A percentile compares a stretch with the other conserved stretches of the same genome.
phyloP scores from a whole-genome alignment of 768 basidiomycete genomes.

The Boletus vinaceobasis region DNA sequence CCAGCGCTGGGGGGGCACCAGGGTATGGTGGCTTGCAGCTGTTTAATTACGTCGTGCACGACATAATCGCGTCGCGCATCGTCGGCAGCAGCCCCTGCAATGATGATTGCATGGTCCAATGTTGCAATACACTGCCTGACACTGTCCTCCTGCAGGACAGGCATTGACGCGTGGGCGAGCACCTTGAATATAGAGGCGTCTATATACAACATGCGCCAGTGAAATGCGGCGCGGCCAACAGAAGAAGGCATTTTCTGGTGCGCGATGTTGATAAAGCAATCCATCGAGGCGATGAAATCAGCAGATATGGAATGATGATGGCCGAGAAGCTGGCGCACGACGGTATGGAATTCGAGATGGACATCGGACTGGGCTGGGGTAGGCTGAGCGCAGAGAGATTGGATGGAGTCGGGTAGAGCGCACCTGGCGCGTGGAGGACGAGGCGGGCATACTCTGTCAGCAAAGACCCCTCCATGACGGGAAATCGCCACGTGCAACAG shows the following conservation, averaged over 20 bases:
- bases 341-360: neutral
- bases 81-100: conserved; percentile 71
- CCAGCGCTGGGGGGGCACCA: conserved; percentile 1
- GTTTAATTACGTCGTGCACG: conserved; percentile 58
- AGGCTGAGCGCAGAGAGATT: neutral
- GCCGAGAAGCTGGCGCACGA: neutral
- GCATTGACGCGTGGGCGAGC: conserved; percentile 34
- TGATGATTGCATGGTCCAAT: conserved; percentile 79
- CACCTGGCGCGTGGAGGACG: neutral
- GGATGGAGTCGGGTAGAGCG: neutral
- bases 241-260: conserved; percentile 48
- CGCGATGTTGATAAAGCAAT: conserved; percentile 44
- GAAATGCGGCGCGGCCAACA: conserved; percentile 31
- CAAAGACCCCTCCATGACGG: neutral
- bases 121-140: conserved; percentile 48
- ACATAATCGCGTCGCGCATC: conserved; percentile 50
- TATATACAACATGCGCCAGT: conserved; percentile 73
- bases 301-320: neutral
- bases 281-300: conserved; percentile 8
- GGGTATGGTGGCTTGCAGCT: conserved; percentile 48
- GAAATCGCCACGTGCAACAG: neutral
- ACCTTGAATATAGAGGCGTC: conserved; percentile 65
- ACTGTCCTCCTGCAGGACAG: conserved; percentile 13
- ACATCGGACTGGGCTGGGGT: neutral
- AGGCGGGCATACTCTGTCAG: neutral